Conservation (phyloP, 768 basidiomycete genomes). For the Rhizopogon vesiculosus region DNA sequence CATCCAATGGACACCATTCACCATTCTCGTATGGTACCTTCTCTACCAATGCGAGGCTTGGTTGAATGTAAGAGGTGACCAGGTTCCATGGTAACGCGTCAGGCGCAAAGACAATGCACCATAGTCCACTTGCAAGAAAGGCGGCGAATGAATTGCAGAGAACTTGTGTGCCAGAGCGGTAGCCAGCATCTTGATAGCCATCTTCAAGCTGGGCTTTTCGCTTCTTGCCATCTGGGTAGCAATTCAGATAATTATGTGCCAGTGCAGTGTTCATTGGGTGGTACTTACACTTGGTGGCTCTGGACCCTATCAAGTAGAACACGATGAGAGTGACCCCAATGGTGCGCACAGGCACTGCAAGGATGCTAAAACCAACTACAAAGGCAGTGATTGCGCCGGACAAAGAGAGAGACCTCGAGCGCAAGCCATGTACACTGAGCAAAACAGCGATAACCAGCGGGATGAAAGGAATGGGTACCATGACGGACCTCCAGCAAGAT, state of each 20-base stretch:
- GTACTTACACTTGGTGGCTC: constrained; percentile 74
- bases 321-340: constrained; percentile 66
- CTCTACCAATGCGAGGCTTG: constrained; percentile 15
- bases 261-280: background rate
- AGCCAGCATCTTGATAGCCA: constrained; percentile 69
- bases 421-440: constrained; percentile 65
- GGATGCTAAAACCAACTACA: constrained; percentile 65
- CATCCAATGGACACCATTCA: constrained; percentile 62
- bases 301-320: constrained; percentile 77
- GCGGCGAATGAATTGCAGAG: constrained; percentile 75
- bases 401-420: constrained; percentile 69
- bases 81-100: constrained; percentile 34
- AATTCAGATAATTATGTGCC: background rate
- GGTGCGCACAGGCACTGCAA: constrained; percentile 61
- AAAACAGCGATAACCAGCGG: constrained; percentile 45
- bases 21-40: constrained; percentile 9
- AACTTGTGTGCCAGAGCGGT: constrained; percentile 78
- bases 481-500: background rate
- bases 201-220: constrained; percentile 75
- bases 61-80: constrained; percentile 5
- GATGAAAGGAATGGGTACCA: constrained; percentile 27
- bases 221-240: constrained; percentile 57
- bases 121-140: constrained; percentile 50
- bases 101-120: constrained; percentile 59
- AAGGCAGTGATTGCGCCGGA: constrained; percentile 78